Evolutionary conservation across 2,329 filamentous ascomycete species (phyloP), one percentile per base, ranked within the genome.

Genomic region (Penicillium sp.): DNA sequence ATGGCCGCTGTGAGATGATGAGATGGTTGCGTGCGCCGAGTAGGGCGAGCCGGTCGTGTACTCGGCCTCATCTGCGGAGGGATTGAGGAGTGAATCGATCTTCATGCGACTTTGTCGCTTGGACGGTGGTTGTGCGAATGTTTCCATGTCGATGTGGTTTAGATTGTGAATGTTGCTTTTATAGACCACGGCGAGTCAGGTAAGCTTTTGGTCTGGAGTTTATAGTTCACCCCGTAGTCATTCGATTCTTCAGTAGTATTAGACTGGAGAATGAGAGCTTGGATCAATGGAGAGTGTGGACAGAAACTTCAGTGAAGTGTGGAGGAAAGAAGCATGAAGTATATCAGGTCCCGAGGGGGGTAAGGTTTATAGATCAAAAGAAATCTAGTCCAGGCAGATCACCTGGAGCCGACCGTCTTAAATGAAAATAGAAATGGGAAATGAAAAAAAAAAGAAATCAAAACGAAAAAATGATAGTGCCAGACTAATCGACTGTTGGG

Each of bases 21-120:
- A 41, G 22, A 46, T 36, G 28, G 44, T 37, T 18, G 41, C 44
- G 26, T 45, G 47, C 34, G 51, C 36, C 30, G 39, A 33, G 41
- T 48, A 44, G 39, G 45, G 48, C 37, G 53, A 39, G 44, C 41
- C 17, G 32, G 30, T 15, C 32, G 33, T 29, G 45, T 39, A 18
- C 26, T 46, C 35, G 44, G 42, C 28, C 37, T 54, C 39, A 53
- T 52, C 32, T 16, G 34, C 32, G 27, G 39, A 26, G 8, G 49
- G 61, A 32, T 64, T 64, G 12, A 61, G 47, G 5, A 62, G 41
- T 9, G 57, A 51, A 42, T 61, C 56, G 38, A 62, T 62, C 26
- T 55, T 58, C 57, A 62, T 62, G 35, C 50, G 53, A 35, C 52
- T 57, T 47, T 54, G 53, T 5, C 56, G 57, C 30, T 46, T 44